Percentiles rank a stretch among this genome's conserved stretches.
These are phyloP conservation scores for Microcos paniculata DNA, from an alignment of 345 rosid genomes.

Conservation along the genomic window DNA sequence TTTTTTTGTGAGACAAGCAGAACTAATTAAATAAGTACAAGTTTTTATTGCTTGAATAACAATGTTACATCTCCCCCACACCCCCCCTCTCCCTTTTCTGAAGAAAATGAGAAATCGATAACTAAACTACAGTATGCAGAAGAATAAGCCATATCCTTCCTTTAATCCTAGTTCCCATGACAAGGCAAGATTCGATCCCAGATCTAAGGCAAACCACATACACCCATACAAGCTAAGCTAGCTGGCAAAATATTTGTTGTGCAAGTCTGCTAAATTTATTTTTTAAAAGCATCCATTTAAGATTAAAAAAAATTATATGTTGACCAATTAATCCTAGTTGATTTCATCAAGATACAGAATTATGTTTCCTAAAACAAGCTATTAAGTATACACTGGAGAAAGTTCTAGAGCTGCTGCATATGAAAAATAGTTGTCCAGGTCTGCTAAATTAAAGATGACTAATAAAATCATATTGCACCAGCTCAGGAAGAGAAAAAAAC, in stretches of 20 bases:
- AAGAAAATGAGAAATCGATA: not conserved
- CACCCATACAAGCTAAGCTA: not conserved
- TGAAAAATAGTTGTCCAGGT: not conserved
- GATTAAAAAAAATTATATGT: too few relatives aligned
- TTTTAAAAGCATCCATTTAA: too few relatives aligned
- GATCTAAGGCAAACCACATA: not conserved
- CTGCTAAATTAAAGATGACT: not conserved
- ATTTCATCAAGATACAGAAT: too few relatives aligned
- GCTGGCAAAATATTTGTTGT: not conserved
- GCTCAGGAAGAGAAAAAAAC: constrained; percentile 11
- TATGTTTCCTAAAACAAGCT: too few relatives aligned
- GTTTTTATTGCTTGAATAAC: not conserved
- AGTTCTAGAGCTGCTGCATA: too few relatives aligned
- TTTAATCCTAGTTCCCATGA: not conserved
- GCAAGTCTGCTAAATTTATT: too few relatives aligned
- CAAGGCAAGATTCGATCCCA: not conserved
- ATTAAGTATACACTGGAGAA: too few relatives aligned
- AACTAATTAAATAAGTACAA: not conserved
- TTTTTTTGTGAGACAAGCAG: not conserved
- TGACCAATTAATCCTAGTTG: too few relatives aligned
- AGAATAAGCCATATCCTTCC: not conserved
- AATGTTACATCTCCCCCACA: not conserved
- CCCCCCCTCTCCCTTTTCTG: not conserved
- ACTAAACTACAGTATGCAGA: not conserved
- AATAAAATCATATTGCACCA: constrained; percentile 3